Conservation (phyloP, 2,329 filamentous ascomycete genomes). For the Trichoderma brevicompactum region DNA sequence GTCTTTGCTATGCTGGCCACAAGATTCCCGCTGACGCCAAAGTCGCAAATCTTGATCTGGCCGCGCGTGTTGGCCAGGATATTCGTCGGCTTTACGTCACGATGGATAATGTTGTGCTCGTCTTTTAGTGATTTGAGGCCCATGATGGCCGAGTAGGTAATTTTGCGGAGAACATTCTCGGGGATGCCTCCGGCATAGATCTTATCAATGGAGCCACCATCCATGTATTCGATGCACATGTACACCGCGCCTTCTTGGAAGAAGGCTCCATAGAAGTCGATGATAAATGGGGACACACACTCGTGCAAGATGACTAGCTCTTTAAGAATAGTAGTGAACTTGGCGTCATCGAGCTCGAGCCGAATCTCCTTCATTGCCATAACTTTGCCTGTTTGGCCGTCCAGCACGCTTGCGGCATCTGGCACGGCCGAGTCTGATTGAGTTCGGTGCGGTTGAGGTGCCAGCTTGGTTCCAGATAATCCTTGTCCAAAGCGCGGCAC, state of each 20-base stretch:
- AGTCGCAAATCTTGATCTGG: slow-evolving; percentile 98
- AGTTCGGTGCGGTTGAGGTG: slow-evolving; percentile 43
- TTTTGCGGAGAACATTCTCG: slow-evolving; percentile 85
- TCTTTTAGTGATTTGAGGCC: slow-evolving; percentile 94
- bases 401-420: slow-evolving; percentile 38
- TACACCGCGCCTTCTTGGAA: slow-evolving; percentile 99
- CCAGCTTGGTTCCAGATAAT: slow-evolving; percentile 53
- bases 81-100: slow-evolving; percentile 99
- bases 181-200: slow-evolving; percentile 89
- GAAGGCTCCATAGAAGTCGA: slow-evolving; percentile 98
- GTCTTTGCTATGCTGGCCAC: slow-evolving; percentile 98
- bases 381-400: slow-evolving; percentile 69
- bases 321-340: slow-evolving; percentile 96
- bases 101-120: slow-evolving; percentile 98
- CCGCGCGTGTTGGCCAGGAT: slow-evolving; percentile 89
- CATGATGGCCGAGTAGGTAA: slow-evolving; percentile 86
- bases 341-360: slow-evolving; percentile 92
- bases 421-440: slow-evolving; percentile 44
- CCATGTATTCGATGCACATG: slow-evolving; percentile 99
- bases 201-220: slow-evolving; percentile 96
- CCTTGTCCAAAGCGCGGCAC: slow-evolving; percentile 63
- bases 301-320: slow-evolving; percentile 95
- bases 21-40: slow-evolving; percentile 93
- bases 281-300: slow-evolving; percentile 93
- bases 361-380: slow-evolving; percentile 99